Conservation (phyloP, 306 rosid genomes). For the Adenanthera pavonina region DNA sequence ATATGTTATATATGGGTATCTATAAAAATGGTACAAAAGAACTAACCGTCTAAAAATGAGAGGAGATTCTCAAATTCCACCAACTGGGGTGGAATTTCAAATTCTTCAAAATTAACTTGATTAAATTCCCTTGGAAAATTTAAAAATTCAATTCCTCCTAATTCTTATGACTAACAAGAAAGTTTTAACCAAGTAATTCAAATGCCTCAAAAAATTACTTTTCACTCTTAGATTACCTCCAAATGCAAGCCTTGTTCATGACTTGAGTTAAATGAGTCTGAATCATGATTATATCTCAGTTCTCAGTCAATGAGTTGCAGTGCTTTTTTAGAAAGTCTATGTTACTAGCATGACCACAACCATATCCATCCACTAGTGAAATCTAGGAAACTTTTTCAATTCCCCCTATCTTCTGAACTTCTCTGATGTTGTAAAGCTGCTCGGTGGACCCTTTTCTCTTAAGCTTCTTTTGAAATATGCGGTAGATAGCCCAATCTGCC, state of each 20-base stretch:
- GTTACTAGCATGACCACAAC: not conserved
- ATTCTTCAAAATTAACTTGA: no score
- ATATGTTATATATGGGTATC: not conserved
- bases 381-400: conserved; percentile 35
- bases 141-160: no score
- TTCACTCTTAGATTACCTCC: no score
- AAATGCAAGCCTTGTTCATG: no score
- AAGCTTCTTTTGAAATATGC: conserved; percentile 45
- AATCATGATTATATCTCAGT: not conserved
- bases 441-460: conserved; percentile 10
- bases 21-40: not conserved
- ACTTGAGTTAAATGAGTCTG: not conserved
- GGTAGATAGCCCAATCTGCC: conserved; percentile 52
- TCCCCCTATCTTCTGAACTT: not conserved
- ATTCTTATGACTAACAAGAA: no score
- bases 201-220: no score
- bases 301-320: not conserved
- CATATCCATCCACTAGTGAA: conserved; percentile 31
- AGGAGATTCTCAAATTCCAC: no score
- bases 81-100: no score
- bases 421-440: conserved; percentile 1
- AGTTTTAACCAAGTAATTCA: no score
- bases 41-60: no score
- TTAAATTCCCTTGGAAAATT: no score
- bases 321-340: not conserved